Percentiles rank a stretch among this genome's conserved stretches.
These are phyloP conservation scores for Solanum hybrid DNA, from an alignment of 305 asterid species.

Conservation along the genomic window DNA sequence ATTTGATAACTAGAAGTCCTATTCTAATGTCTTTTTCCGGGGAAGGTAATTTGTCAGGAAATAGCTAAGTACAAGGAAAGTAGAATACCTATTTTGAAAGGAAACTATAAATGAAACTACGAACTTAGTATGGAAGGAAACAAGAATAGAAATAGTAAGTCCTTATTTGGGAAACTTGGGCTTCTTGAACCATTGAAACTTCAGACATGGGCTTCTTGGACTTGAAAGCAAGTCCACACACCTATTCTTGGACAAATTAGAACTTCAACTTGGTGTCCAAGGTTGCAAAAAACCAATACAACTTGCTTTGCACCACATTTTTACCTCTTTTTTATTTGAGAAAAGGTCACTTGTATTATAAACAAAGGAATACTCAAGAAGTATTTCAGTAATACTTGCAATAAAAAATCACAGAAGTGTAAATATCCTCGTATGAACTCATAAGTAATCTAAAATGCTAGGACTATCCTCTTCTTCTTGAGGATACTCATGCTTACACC, in stretches of 20 bases:
- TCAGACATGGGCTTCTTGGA: background rate
- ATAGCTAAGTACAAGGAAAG: background rate
- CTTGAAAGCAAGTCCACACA: background rate
- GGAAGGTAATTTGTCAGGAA: background rate
- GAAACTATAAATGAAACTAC: background rate
- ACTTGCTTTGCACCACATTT: background rate
- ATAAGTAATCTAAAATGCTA: background rate
- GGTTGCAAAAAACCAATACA: background rate
- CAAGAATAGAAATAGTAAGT: background rate
- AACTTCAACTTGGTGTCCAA: background rate
- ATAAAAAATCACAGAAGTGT: background rate
- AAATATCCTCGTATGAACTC: background rate
- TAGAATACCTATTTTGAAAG: background rate
- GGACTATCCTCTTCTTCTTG: background rate
- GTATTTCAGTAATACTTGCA: background rate
- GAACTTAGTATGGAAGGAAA: background rate
- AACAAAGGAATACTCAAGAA: background rate
- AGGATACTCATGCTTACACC: background rate
- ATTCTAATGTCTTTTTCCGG: background rate
- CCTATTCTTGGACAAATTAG: background rate
- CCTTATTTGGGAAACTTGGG: background rate
- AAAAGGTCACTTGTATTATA: background rate
- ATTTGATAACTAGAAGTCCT: background rate
- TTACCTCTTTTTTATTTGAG: background rate
- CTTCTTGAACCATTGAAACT: background rate